These are phyloP conservation scores for Dendrobium officinale DNA, from an alignment of 106 monocot genomes.

Conservation along the genomic window DNA sequence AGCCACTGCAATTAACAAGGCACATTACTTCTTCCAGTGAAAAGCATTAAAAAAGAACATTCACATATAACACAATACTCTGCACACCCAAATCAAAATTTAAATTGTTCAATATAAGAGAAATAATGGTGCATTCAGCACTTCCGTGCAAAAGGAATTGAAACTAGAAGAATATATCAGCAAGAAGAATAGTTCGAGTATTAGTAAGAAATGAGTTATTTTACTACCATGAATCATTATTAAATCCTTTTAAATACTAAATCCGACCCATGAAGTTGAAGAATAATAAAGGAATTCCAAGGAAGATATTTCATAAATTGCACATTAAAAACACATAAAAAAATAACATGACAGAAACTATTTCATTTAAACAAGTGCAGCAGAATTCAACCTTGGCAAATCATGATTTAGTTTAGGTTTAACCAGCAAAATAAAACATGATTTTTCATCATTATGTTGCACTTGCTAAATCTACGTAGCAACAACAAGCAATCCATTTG, in stretches of 20 bases:
- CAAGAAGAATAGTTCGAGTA: neutral
- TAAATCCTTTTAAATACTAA: neutral
- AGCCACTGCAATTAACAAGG: conserved; percentile 29
- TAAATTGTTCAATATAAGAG: neutral
- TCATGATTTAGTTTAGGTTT: neutral
- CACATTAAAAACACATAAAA: no score
- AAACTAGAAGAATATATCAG: neutral
- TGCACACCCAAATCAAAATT: neutral
- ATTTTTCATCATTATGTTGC: no score
- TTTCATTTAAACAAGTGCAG: neutral
- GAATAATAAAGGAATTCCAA: no score
- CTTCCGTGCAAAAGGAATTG: neutral
- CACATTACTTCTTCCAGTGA: neutral
- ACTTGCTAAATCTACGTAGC: no score
- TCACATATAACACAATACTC: neutral
- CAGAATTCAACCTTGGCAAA: neutral
- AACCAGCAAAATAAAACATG: neutral
- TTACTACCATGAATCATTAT: neutral
- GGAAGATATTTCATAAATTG: no score
- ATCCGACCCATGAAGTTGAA: neutral
- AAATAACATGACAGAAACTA: no score
- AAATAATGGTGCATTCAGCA: neutral
- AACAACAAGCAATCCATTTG: neutral
- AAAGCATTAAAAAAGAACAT: neutral
- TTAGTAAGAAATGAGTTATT: neutral